A percentile compares a stretch with the other conserved stretches of the same genome.
Conservation (phyloP, 2,329 filamentous ascomycete genomes). For the Dothiorella sarmentorum region DNA sequence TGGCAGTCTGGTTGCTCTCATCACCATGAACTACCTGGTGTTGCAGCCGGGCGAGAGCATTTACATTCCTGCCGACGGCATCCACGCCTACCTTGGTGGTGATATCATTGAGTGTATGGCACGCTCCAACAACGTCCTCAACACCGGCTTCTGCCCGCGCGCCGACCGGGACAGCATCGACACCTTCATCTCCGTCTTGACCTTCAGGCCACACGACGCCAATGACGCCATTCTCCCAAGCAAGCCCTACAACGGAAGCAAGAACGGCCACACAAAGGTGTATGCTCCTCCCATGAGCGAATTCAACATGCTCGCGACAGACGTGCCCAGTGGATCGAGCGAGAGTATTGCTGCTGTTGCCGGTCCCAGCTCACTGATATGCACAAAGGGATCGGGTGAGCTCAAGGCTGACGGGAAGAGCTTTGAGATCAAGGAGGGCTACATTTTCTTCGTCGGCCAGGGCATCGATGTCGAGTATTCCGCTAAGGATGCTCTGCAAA, state of each 20-base stretch:
- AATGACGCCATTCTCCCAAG: constrained; percentile 75
- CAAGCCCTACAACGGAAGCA: constrained; percentile 72
- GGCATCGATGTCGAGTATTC: constrained; percentile 49
- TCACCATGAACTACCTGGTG: constrained; percentile 71
- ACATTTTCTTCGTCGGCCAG: constrained; percentile 64
- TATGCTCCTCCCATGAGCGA: constrained; percentile 68
- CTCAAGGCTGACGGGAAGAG: constrained; percentile 54
- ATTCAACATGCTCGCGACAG: constrained; percentile 64
- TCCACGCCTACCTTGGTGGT: constrained; percentile 69
- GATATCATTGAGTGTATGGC: constrained; percentile 80
- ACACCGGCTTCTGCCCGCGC: constrained; percentile 68
- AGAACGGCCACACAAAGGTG: constrained; percentile 61
- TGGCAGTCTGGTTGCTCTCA: constrained; percentile 64
- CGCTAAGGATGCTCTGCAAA: constrained; percentile 43
- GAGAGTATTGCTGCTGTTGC: constrained; percentile 60
- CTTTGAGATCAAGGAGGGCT: constrained; percentile 58
- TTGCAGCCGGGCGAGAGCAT: constrained; percentile 64
- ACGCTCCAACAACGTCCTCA: constrained; percentile 69
- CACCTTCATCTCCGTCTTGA: constrained; percentile 60
- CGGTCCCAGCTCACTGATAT: constrained; percentile 90
- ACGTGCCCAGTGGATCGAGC: constrained; percentile 54
- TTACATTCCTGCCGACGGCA: constrained; percentile 69
- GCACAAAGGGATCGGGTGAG: constrained; percentile 74
- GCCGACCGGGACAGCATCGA: constrained; percentile 63
- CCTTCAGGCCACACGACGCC: constrained; percentile 59